Evolutionary conservation across 208 protist genomes (phyloP), one percentile per base, ranked within the genome.

Genomic region (Blastocrithidia nonstop): DNA sequence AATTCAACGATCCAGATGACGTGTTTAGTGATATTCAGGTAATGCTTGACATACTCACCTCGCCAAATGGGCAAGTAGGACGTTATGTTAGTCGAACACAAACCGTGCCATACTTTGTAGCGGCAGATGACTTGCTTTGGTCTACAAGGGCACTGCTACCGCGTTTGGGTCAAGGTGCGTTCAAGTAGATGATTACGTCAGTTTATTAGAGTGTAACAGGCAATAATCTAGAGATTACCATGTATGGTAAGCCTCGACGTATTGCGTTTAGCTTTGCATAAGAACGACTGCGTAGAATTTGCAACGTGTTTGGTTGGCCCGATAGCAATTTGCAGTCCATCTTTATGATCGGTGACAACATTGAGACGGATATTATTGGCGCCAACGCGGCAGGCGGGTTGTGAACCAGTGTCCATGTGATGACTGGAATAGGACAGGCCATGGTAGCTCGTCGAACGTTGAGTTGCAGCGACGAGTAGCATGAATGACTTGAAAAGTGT

Each of bases 281-380:
- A 45, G 53, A 59, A 17, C 71, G 67, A 7, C 55, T 93, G 31
- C 29, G 51, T 21, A 22, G 54, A 6, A 31, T 74, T 11, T 48
- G 56, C 0, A 61, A 53, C 4, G 15, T 40, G 4, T 48, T 91
- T 0, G 81, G 81, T 1, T 91, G 76, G 76, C 33, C 81, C 24
- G 69, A 76, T 11, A 22, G 57, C 11, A 23, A 32, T 19, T 29
- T 88, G 9, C 72, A 70, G 3, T 27, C 66, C 23, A 85, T 87
- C 28, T 87, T 87, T 38, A 88, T 93, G 83, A 61, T 93, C 8
- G 83, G 83, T 16, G 83, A 93, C 57, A 88, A 86, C 55, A 52
- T 78, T 15, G 83, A 93, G 15, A 88, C 61, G 4, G 83, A 88
- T 43, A 73, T 93, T 41, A 29, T 83, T 15, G 83, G 83, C 17